Conservation (phyloP, 2,329 filamentous ascomycete species). For the Alternaria brassicae region DNA sequence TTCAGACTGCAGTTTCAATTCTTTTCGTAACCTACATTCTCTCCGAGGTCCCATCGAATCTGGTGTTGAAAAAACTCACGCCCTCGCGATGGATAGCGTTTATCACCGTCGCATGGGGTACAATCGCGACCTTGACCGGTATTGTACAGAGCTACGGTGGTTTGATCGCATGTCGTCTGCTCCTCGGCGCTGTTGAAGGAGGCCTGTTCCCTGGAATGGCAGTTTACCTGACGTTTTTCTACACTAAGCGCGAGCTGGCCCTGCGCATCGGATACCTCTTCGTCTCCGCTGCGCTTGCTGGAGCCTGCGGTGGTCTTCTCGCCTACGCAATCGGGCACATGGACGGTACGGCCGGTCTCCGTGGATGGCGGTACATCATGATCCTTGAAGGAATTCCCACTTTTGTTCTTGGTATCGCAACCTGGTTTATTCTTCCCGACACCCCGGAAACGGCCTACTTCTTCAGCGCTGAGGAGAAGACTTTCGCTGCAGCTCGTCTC, state of each 20-base stretch:
- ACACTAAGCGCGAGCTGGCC: slow-evolving; percentile 75
- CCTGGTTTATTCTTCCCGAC: slow-evolving; percentile 68
- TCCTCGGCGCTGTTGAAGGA: slow-evolving; percentile 73
- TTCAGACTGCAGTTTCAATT: slow-evolving; percentile 62
- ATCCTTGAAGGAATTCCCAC: slow-evolving; percentile 65
- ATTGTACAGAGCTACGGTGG: slow-evolving; percentile 70
- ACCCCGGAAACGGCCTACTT: slow-evolving; percentile 70
- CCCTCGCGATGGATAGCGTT: slow-evolving; percentile 63
- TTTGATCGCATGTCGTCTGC: slow-evolving; percentile 71
- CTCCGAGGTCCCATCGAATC: slow-evolving; percentile 55
- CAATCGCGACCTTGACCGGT: slow-evolving; percentile 71
- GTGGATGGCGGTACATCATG: slow-evolving; percentile 77
- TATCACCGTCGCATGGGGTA: slow-evolving; percentile 66
- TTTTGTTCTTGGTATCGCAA: slow-evolving; percentile 62
- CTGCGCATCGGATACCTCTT: slow-evolving; percentile 77
- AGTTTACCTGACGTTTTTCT: slow-evolving; percentile 77
- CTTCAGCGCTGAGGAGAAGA: slow-evolving; percentile 65
- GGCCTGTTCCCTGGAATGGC: slow-evolving; percentile 74
- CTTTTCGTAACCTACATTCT: slow-evolving; percentile 57
- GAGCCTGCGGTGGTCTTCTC: slow-evolving; percentile 74
- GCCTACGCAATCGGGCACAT: slow-evolving; percentile 77
- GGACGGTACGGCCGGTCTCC: slow-evolving; percentile 69
- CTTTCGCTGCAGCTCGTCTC: slow-evolving; percentile 62
- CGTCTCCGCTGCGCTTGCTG: slow-evolving; percentile 72
- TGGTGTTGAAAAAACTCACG: slow-evolving; percentile 55